These are phyloP conservation scores for Nothophoma quercina DNA, from an alignment of 2,329 filamentous ascomycete genomes.

Conservation along the genomic window DNA sequence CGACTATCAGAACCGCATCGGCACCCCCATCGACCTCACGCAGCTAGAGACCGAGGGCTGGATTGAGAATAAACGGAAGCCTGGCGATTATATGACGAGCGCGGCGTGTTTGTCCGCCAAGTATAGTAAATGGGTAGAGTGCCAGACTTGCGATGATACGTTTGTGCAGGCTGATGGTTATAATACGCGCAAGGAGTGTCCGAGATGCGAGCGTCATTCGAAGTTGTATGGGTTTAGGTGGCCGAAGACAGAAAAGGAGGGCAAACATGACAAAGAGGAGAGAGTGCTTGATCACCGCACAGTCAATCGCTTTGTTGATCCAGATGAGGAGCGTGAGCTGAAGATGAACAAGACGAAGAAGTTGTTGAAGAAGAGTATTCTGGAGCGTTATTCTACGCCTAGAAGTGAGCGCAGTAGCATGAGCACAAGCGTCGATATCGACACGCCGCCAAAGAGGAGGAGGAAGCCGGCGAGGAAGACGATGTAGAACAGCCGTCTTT, in stretches of 20 bases:
- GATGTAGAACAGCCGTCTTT: conserved; percentile 31
- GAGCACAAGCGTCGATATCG: conserved; percentile 34
- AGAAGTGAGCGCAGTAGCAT: conserved; percentile 34
- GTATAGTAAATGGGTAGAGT: conserved; percentile 85
- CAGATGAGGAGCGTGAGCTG: conserved; percentile 64
- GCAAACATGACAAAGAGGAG: conserved; percentile 73
- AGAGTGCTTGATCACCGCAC: conserved; percentile 83
- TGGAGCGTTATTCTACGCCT: conserved; percentile 40
- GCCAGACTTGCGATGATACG: conserved; percentile 78
- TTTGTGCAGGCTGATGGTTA: conserved; percentile 93
- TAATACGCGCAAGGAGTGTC: conserved; percentile 81
- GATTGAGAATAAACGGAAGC: conserved; percentile 42
- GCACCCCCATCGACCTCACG: conserved; percentile 39
- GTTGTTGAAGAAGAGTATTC: conserved; percentile 30
- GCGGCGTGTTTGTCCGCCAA: conserved; percentile 76
- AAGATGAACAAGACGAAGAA: conserved; percentile 42
- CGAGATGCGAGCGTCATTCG: conserved; percentile 91
- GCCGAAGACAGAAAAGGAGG: conserved; percentile 91
- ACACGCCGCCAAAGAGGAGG: conserved; percentile 32
- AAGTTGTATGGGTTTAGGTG: conserved; percentile 95
- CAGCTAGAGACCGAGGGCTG: conserved; percentile 30
- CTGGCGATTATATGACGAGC: conserved; percentile 77
- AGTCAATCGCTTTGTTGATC: conserved; percentile 82
- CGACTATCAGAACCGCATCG: conserved; percentile 34
- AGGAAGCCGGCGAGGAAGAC: conserved; percentile 37